Percentiles rank a stretch among this genome's conserved stretches.
Evolutionary conservation across 2,329 filamentous ascomycete genomes (phyloP).

Genomic region (Penicillium palitans): DNA sequence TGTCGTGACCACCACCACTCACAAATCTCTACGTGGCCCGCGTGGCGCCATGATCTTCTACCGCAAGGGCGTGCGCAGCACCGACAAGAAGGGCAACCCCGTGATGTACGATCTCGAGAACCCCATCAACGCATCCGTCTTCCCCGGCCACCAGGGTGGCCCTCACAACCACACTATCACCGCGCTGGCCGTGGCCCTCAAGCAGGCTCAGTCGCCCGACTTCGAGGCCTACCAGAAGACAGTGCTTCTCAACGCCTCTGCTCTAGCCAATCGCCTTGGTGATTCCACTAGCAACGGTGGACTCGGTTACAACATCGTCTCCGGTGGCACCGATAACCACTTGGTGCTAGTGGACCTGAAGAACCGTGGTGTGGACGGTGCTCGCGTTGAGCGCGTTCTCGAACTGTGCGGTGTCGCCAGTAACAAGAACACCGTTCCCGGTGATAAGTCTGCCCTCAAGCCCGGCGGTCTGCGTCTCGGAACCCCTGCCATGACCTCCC

Average conservation of each 20-base stretch:
- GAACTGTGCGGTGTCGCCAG: constrained; percentile 94
- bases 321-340: constrained; percentile 95
- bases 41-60: constrained; percentile 99
- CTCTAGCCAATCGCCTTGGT: constrained; percentile 69
- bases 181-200: constrained; percentile 87
- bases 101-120: constrained; percentile 89
- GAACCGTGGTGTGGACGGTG: constrained; percentile 81
- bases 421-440: constrained; percentile 98
- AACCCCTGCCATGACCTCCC: constrained; percentile 95
- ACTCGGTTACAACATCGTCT: constrained; percentile 90
- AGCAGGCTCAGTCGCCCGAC: constrained; percentile 86
- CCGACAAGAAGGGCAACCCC: constrained; percentile 90
- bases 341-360: constrained; percentile 95
- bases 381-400: constrained; percentile 84
- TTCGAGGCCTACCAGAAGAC: constrained; percentile 94
- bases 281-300: constrained; percentile 69
- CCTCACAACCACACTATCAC: constrained; percentile 99
- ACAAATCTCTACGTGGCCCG: constrained; percentile 97
- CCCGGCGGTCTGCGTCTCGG: constrained; percentile 93
- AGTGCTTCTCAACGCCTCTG: constrained; percentile 90
- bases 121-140: constrained; percentile 98
- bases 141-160: constrained; percentile 97
- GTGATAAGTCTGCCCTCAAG: constrained; percentile 88
- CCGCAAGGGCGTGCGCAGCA: constrained; percentile 90
- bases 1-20: constrained; percentile 96